phyloP scores from a whole-genome alignment of 1,284 basidiomycete species.

The Rhodotorula sp. region DNA sequence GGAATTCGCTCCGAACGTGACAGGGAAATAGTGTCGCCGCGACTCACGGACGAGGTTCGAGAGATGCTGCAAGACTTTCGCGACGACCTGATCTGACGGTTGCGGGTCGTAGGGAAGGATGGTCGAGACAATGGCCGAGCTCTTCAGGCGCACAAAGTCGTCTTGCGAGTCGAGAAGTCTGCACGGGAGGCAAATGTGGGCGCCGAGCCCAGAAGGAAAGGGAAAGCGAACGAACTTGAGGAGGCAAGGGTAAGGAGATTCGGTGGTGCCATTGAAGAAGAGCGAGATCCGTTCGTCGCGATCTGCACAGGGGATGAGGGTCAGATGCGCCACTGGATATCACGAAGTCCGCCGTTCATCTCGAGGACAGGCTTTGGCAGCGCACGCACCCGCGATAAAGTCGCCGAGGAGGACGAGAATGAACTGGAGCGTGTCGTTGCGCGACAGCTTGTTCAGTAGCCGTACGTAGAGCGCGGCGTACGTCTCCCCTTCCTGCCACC shows the following conservation, averaged over 20 bases:
- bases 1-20: too few relatives aligned
- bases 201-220: not conserved
- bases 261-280: constrained; percentile 56
- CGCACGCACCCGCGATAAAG: constrained; percentile 67
- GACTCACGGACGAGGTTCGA: constrained; percentile 39
- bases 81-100: constrained; percentile 19
- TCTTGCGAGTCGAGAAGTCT: constrained; percentile 83
- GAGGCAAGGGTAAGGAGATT: constrained; percentile 79
- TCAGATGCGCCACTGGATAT: not conserved
- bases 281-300: constrained; percentile 48
- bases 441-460: constrained; percentile 85
- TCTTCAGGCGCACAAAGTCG: constrained; percentile 88
- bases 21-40: constrained; percentile 45
- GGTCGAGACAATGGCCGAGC: constrained; percentile 81
- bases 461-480: constrained; percentile 89
- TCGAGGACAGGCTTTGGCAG: not conserved
- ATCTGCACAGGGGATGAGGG: constrained; percentile 39
- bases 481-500: constrained; percentile 59
- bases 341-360: too few relatives aligned
- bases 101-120: constrained; percentile 63
- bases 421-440: constrained; percentile 90
- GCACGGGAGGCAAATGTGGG: not conserved
- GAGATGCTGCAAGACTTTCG: constrained; percentile 27
- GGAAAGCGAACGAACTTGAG: constrained; percentile 60
- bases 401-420: constrained; percentile 89